phyloP scores from a whole-genome alignment of 2,329 filamentous ascomycete species.

The Raffaelea ambrosiae region DNA sequence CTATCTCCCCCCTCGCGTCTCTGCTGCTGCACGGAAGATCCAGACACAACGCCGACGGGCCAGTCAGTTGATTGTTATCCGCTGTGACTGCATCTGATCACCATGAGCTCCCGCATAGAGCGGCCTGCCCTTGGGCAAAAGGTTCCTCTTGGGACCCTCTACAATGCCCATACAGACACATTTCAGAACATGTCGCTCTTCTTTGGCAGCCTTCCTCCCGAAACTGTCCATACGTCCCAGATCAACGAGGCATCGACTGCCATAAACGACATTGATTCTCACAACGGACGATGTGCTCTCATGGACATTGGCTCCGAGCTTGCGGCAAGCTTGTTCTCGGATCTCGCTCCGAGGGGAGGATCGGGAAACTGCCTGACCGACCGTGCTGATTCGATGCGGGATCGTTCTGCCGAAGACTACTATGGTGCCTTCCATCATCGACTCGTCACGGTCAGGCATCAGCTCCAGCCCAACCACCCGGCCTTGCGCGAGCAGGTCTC shows the following conservation, averaged over 20 bases:
- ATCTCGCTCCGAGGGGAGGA: conserved; percentile 1
- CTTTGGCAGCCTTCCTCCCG: not conserved
- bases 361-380: not conserved
- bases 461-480: not conserved
- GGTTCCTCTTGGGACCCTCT: conserved; percentile 3
- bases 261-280: conserved; percentile 1
- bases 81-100: too few relatives aligned
- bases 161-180: conserved; percentile 8
- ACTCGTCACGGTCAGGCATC: not conserved
- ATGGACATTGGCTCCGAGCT: not conserved
- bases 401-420: not conserved
- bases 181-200: conserved; percentile 5
- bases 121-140: conserved; percentile 8
- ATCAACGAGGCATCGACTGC: not conserved
- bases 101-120: conserved; percentile 1
- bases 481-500: not conserved
- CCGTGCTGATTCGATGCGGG: not conserved
- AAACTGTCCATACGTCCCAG: not conserved
- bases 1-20: too few relatives aligned
- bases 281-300: not conserved
- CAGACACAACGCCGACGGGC: too few relatives aligned
- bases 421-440: conserved; percentile 2
- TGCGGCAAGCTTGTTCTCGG: conserved; percentile 1
- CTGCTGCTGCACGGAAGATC: too few relatives aligned
- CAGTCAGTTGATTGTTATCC: too few relatives aligned